Base-by-base conservation (phyloP, 257 asterid genomes). In the Ilex asprella region DNA sequence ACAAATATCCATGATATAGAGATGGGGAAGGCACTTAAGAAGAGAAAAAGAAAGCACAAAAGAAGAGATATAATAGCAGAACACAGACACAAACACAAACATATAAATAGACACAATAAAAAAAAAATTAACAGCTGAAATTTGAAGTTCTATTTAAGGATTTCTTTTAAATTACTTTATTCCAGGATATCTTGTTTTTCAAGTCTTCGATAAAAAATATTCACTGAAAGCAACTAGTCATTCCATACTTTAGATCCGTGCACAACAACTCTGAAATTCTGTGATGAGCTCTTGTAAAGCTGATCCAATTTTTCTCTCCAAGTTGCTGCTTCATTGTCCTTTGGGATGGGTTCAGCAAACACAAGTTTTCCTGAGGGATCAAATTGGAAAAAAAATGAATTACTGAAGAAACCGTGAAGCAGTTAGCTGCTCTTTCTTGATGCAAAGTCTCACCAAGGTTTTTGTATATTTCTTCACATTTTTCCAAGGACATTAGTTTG, bases 231-330 rank as follows among this genome's bases (percentile, higher is more conserved):
- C 39, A 58, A 27, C 54, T 59, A 49, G 70, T 65, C 71, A 70
- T 47, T 13, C 67, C 86, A 49, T 85, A 87, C 97, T 69, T 93
- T 93, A 76, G 97, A 93, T 69, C 97, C 99, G 73, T 89, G 96
- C 47, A 93, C 94, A 66, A 93, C 97, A 62, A 89, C 99, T 67
- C 97, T 91, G 70, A 93, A 89, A 81, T 87, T 87, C 80, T 87
- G 97, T 31, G 99, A 89, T 63, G 99, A 93, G 80, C 92, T 93
- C 83, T 89, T 93, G 80, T 89, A 93, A 66, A 93, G 95, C 78
- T 93, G 99, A 75, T 93, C 99, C 86, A 93, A 75, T 76, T 89
- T 93, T 73, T 93, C 99, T 74, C 97, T 89, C 99, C 97, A 89
- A 44, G 94, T 84, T 72, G 95, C 96, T 55, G 96, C 94, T 82